Percentiles rank a stretch among this genome's conserved stretches.
phyloP scores from a whole-genome alignment of 257 asterid species.

The Lantana camara region DNA sequence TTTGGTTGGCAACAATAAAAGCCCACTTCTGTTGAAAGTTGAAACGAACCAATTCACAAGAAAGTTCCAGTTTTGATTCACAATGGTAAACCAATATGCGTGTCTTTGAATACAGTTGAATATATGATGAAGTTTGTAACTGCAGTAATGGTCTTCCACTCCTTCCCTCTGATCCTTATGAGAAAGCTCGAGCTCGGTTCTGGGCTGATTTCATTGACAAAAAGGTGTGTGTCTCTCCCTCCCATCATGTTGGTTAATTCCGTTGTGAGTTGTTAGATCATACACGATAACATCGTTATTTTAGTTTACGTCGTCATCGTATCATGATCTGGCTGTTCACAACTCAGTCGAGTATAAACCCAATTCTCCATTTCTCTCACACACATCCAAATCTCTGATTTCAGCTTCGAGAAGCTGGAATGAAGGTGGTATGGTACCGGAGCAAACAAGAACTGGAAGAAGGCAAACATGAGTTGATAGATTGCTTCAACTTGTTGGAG shows the following conservation, averaged over 20 bases:
- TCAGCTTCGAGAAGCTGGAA: conserved; percentile 15
- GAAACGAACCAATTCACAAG: conserved; percentile 43
- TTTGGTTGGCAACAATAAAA: conserved; percentile 25
- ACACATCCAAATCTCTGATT: too few relatives aligned
- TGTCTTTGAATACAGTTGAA: conserved; percentile 39
- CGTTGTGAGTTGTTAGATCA: too few relatives aligned
- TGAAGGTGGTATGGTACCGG: conserved; percentile 24
- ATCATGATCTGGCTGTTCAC: too few relatives aligned
- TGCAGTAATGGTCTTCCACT: conserved; percentile 1
- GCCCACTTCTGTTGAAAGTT: conserved; percentile 32
- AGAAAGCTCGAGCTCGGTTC: conserved; percentile 38
- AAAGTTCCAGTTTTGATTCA: conserved; percentile 35
- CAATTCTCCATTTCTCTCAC: too few relatives aligned
- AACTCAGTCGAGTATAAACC: too few relatives aligned
- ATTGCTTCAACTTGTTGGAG: conserved; percentile 34
- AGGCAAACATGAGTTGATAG: conserved; percentile 38
- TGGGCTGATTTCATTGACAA: conserved; percentile 46
- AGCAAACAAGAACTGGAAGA: conserved; percentile 36
- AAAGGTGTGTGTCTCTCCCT: conserved; percentile 24
- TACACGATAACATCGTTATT: too few relatives aligned
- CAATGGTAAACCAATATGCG: conserved; percentile 42
- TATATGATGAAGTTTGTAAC: conserved; percentile 49
- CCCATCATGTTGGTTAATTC: too few relatives aligned
- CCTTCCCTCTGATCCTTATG: conserved; percentile 40
- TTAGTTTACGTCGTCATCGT: too few relatives aligned